Conservation (phyloP, 2,329 filamentous ascomycete species). For the Diaporthe amygdali region DNA sequence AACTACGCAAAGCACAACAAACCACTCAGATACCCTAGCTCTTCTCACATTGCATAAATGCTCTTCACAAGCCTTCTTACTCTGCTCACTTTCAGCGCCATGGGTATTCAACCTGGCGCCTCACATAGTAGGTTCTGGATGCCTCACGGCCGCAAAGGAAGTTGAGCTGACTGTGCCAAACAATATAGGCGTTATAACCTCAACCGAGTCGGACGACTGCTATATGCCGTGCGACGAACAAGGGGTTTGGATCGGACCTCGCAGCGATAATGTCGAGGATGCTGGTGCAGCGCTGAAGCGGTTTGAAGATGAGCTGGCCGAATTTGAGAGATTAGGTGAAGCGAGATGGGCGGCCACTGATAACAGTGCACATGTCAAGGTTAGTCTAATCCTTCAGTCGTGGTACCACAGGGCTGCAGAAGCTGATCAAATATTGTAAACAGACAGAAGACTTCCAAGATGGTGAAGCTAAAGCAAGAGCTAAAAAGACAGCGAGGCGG, state of each 20-base stretch:
- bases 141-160: neutral
- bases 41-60: neutral
- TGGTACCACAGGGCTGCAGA: too few relatives aligned
- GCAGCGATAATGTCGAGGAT: neutral
- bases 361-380: neutral
- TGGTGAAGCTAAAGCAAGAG: too few relatives aligned
- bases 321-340: neutral
- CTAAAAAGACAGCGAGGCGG: too few relatives aligned
- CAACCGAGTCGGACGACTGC: neutral
- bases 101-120: slow-evolving; percentile 3
- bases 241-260: slow-evolving; percentile 7
- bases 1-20: neutral
- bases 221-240: slow-evolving; percentile 15
- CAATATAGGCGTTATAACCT: neutral
- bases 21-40: neutral
- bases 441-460: too few relatives aligned
- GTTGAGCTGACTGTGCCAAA: neutral
- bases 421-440: too few relatives aligned
- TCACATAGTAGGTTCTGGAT: neutral
- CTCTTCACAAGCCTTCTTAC: neutral
- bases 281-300: neutral
- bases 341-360: neutral
- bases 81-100: neutral
- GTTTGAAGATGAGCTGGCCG: slow-evolving; percentile 1
- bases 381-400: too few relatives aligned